phyloP scores from a whole-genome alignment of 1,139 yeast species.

The Wickerhamomyces sp. region DNA sequence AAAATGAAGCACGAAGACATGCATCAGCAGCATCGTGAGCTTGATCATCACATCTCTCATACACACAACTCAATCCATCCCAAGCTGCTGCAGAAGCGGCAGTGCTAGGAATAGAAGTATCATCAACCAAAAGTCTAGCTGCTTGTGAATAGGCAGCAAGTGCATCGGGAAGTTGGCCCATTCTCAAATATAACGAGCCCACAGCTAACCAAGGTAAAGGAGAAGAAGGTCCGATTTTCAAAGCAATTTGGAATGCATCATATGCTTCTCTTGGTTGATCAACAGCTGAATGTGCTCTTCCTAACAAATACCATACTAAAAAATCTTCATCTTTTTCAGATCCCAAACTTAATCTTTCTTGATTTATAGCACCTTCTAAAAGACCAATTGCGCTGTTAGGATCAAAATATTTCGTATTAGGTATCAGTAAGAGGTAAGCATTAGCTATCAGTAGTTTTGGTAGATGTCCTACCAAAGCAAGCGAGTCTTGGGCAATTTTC shows the following conservation, averaged over 20 bases:
- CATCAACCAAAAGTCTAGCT: conserved; percentile 46
- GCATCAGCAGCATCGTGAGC: conserved; percentile 58
- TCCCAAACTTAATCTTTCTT: conserved; percentile 22
- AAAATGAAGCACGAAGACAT: conserved; percentile 46
- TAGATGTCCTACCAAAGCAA: conserved; percentile 39
- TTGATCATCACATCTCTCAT: conserved; percentile 60
- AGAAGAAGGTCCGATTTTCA: conserved; percentile 48
- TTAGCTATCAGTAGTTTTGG: conserved; percentile 44
- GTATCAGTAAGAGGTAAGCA: conserved; percentile 38
- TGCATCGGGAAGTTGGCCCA: conserved; percentile 61
- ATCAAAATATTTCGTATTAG: conserved; percentile 25
- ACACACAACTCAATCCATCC: conserved; percentile 63
- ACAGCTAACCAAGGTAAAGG: conserved; percentile 66
- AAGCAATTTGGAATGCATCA: conserved; percentile 53
- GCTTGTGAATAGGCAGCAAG: conserved; percentile 67
- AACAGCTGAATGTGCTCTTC: conserved; percentile 45
- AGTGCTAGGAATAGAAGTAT: conserved; percentile 30
- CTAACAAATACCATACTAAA: conserved; percentile 49
- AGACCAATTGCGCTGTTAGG: conserved; percentile 35
- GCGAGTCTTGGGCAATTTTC: conserved; percentile 44
- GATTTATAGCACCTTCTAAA: conserved; percentile 33
- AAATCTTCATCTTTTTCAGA: conserved; percentile 38
- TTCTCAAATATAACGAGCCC: conserved; percentile 53
- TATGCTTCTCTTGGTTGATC: conserved; percentile 50
- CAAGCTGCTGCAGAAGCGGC: conserved; percentile 57